Conservation (phyloP, 805 yeast genomes). For the Cyberlindnera nakhonratchasimensis region DNA sequence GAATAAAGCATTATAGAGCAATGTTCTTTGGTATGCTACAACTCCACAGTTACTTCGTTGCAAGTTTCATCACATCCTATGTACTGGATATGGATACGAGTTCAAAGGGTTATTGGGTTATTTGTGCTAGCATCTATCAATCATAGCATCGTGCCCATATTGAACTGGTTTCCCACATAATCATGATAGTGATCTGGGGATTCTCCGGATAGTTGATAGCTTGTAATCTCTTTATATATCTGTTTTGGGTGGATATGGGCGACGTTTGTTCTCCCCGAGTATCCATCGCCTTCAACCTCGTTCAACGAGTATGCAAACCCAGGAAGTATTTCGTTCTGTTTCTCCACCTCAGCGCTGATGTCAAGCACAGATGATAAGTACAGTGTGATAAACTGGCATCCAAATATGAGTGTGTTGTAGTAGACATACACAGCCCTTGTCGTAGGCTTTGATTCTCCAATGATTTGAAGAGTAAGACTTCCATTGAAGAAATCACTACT, state of each 20-base stretch:
- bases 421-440: slow-evolving; percentile 26
- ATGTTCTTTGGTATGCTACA: too few species aligned
- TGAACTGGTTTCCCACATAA: slow-evolving; percentile 15
- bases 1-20: too few species aligned
- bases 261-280: slow-evolving; percentile 39
- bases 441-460: slow-evolving; percentile 42
- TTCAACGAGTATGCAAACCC: slow-evolving; percentile 23
- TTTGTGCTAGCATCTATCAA: not conserved
- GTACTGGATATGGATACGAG: too few species aligned
- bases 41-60: too few species aligned
- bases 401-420: slow-evolving; percentile 32
- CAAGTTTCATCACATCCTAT: too few species aligned
- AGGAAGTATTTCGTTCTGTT: slow-evolving; percentile 29
- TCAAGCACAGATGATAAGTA: slow-evolving; percentile 32
- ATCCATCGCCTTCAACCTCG: slow-evolving; percentile 39
- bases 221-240: slow-evolving; percentile 25
- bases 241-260: slow-evolving; percentile 34
- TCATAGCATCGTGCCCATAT: slow-evolving; percentile 5
- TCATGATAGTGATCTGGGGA: slow-evolving; percentile 13
- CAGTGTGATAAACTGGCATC: slow-evolving; percentile 30
- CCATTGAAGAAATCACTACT: slow-evolving; percentile 30
- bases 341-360: slow-evolving; percentile 26
- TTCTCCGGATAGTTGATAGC: slow-evolving; percentile 11
- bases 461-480: slow-evolving; percentile 38
- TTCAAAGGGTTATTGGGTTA: too few species aligned